phyloP scores from a whole-genome alignment of 495 filamentous ascomycete species.

The Arthonia radiata region DNA sequence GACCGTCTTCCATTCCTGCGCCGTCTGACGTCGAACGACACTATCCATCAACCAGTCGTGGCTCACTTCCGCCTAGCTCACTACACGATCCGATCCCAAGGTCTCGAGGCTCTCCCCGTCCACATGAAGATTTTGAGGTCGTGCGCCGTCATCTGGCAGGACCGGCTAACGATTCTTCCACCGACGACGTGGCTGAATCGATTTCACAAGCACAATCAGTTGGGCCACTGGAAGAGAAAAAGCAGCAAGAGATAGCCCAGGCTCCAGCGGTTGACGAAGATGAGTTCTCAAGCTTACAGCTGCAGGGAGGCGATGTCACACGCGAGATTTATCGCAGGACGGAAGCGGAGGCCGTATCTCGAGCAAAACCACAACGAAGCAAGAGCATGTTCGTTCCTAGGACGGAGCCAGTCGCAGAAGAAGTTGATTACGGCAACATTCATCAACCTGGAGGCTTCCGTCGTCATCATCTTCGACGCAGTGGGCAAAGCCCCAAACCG shows the following conservation, averaged over 20 bases:
- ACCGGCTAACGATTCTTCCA: constrained; percentile 6
- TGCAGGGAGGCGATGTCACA: constrained; percentile 88
- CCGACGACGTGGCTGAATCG: constrained; percentile 3
- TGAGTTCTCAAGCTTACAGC: constrained; percentile 73
- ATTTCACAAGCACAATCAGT: constrained; percentile 3
- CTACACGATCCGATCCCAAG: constrained; percentile 6
- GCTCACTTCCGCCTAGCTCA: constrained; percentile 8
- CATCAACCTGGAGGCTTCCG: constrained; percentile 83
- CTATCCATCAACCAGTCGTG: constrained; percentile 7
- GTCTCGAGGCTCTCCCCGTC: constrained; percentile 9
- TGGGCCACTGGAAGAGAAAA: constrained; percentile 2
- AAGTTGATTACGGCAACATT: constrained; percentile 63
- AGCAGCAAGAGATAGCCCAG: constrained; percentile 2
- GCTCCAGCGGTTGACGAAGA: constrained; percentile 24
- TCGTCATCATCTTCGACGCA: constrained; percentile 57
- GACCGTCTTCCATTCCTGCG: constrained; percentile 8
- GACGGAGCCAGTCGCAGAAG: constrained; percentile 51
- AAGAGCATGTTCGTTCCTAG: constrained; percentile 61
- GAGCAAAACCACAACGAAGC: constrained; percentile 38
- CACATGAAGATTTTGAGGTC: constrained; percentile 15
- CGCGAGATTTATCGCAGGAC: constrained; percentile 86
- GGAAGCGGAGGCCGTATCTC: constrained; percentile 34
- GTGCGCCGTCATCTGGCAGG: constrained; percentile 15
- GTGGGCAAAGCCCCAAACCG: constrained; percentile 34
- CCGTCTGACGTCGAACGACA: constrained; percentile 6